phyloP scores from a whole-genome alignment of 2,329 filamentous ascomycete species.

The Arthrobotrys sphaeroides region DNA sequence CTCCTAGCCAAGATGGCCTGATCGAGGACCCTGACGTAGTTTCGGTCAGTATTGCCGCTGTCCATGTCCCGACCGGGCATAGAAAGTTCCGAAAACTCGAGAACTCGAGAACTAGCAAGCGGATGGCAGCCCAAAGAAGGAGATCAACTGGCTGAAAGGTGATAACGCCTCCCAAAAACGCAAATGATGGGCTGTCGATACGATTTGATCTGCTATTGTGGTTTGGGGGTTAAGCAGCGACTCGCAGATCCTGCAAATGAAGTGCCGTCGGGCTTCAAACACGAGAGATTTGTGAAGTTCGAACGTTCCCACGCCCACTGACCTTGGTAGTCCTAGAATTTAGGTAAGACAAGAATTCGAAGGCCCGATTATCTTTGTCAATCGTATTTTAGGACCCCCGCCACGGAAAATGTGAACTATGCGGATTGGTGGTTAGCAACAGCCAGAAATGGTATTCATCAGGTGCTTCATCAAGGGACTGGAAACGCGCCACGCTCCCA shows the following conservation, averaged over 20 bases:
- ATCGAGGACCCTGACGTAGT: background rate
- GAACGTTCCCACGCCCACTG: background rate
- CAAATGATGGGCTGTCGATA: slow-evolving; percentile 59
- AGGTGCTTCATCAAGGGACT: slow-evolving; percentile 7
- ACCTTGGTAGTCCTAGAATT: background rate
- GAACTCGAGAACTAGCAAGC: too few species aligned
- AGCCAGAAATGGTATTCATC: slow-evolving; percentile 13
- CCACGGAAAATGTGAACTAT: slow-evolving; percentile 57
- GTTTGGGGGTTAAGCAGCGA: slow-evolving; percentile 58
- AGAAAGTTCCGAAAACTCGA: slow-evolving; percentile 53
- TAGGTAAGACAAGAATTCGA: slow-evolving; percentile 23
- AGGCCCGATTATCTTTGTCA: slow-evolving; percentile 59
- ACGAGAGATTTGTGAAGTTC: slow-evolving; percentile 55
- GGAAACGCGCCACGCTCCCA: slow-evolving; percentile 5
- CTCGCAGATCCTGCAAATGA: slow-evolving; percentile 58
- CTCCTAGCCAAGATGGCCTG: too few species aligned
- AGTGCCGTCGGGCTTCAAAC: slow-evolving; percentile 56
- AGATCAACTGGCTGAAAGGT: slow-evolving; percentile 59
- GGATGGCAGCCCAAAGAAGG: slow-evolving; percentile 28
- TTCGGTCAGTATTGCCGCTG: slow-evolving; percentile 58
- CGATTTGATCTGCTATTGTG: slow-evolving; percentile 59
- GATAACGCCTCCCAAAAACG: slow-evolving; percentile 58
- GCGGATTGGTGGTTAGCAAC: slow-evolving; percentile 1
- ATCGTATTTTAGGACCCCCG: slow-evolving; percentile 59
- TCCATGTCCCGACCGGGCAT: slow-evolving; percentile 59